Conservation (phyloP, 352 stramenopile genomes). For the Phytophthora fragariae region DNA sequence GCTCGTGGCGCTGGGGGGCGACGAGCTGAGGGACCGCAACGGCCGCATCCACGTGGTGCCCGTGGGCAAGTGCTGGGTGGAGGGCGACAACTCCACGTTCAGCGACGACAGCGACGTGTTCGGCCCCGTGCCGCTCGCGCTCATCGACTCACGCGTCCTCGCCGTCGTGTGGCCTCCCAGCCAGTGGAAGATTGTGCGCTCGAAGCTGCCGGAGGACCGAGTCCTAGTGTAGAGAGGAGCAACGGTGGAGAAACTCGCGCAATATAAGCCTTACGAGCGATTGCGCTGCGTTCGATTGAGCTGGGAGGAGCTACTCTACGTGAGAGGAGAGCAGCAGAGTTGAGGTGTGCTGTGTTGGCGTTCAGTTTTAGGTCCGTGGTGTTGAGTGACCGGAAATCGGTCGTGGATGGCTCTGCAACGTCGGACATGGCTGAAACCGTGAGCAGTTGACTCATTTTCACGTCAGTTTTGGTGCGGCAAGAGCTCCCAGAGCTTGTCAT, state of each 20-base stretch:
- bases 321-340: background rate
- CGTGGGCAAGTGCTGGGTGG: slow-evolving; percentile 86
- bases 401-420: slow-evolving; percentile 5
- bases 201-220: slow-evolving; percentile 55
- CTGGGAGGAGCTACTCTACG: background rate
- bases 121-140: slow-evolving; percentile 77
- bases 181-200: slow-evolving; percentile 68
- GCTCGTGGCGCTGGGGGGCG: slow-evolving; percentile 77
- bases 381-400: background rate
- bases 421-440: slow-evolving; percentile 23
- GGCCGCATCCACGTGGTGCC: slow-evolving; percentile 55
- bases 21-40: slow-evolving; percentile 66
- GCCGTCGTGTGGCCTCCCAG: slow-evolving; percentile 82
- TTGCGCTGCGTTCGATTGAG: slow-evolving; percentile 28
- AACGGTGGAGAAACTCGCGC: slow-evolving; percentile 6
- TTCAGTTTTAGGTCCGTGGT: background rate
- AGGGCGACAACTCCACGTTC: slow-evolving; percentile 79
- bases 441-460: slow-evolving; percentile 4
- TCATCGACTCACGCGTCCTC: slow-evolving; percentile 82
- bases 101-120: slow-evolving; percentile 86
- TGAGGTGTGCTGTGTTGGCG: background rate
- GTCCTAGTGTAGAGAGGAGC: slow-evolving; percentile 46
- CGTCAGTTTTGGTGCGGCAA: background rate
- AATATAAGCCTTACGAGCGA: slow-evolving; percentile 2
- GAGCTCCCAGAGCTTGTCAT: background rate